Evolutionary conservation across 495 filamentous ascomycete species (phyloP), one percentile per base, ranked within the genome.

Genomic region (Lasiosphaeris hirsuta): DNA sequence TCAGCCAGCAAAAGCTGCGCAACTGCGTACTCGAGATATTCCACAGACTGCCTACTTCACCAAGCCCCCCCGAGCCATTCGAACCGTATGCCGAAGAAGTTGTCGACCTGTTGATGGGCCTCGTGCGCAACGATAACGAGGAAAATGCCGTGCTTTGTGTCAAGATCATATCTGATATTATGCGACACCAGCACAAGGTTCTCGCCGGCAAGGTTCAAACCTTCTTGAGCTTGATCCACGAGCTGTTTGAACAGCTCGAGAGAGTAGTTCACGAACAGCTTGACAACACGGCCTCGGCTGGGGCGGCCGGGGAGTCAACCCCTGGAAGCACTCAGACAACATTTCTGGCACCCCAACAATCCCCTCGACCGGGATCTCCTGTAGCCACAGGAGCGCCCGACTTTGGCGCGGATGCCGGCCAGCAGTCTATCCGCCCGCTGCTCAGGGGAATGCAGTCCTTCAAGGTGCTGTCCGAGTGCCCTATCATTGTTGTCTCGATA

Each of bases 131-230:
- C 42, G 95, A 99, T 68, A 99, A 99, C 63, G 95, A 99, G 69
- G 95, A 99, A 43, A 99, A 99, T 77, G 95, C 92, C 2, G 90
- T 96, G 11, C 78, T 99, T 53, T 97, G 92, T 67, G 92, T 99
- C 80, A 97, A 97, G 77, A 96, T 91, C 1, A 89, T 96, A 51
- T 96, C 96, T 81, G 94, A 99, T 65, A 83, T 97, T 67, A 89
- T 93, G 78, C 84, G 95, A 18, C 89, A 96, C 65, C 96, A 96
- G 64, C 82, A 87, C 37, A 94, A 92, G 75, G 85, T 86, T 10
- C 85, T 93, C 9, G 79, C 80, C 9, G 77, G 81, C 38, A 89
- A 87, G 60, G 94, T 96, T 5, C 95, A 97, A 69, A 81, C 86
- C 3, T 97, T 97, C 74, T 73, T 99, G 40, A 86, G 87, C 50